These are phyloP conservation scores for Eutreptiella sp. DNA, from an alignment of 208 protist genomes.

Conservation along the genomic window DNA sequence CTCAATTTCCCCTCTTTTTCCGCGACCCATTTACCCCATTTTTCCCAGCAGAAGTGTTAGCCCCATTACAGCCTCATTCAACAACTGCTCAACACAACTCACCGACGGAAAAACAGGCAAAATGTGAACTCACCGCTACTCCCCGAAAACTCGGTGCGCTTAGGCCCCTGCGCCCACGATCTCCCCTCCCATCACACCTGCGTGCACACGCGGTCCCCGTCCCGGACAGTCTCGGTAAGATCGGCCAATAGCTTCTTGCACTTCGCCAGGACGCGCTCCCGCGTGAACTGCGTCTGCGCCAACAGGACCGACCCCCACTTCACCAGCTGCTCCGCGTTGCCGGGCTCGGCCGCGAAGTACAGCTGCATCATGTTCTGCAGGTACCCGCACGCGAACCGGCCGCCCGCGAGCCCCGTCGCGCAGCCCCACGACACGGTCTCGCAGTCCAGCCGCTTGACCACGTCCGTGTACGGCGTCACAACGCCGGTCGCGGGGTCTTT, in stretches of 20 bases:
- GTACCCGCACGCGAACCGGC: not conserved
- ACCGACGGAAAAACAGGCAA: no score
- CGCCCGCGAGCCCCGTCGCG: not conserved
- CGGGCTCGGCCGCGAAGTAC: not conserved
- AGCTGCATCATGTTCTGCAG: not conserved
- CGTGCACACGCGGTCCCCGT: not conserved
- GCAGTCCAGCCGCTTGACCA: constrained; percentile 6
- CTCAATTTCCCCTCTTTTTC: no score
- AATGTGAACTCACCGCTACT: no score
- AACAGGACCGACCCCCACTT: not conserved
- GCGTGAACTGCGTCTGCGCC: not conserved
- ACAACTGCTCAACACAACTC: no score
- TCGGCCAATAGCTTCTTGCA: not conserved
- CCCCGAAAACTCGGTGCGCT: no score
- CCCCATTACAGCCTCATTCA: no score
- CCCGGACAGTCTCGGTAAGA: not conserved
- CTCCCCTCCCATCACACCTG: no score
- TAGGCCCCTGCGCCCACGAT: no score
- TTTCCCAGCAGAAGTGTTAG: no score
- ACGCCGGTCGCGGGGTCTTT: not conserved
- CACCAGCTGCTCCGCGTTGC: not conserved
- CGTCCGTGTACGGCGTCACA: constrained; percentile 10
- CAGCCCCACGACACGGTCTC: constrained; percentile 12
- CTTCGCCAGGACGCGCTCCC: not conserved
- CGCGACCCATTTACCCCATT: no score